Percentiles rank a stretch among this genome's conserved stretches.
Evolutionary conservation across 2,329 filamentous ascomycete species (phyloP).

Genomic region (Pestalotiopsis fici): DNA sequence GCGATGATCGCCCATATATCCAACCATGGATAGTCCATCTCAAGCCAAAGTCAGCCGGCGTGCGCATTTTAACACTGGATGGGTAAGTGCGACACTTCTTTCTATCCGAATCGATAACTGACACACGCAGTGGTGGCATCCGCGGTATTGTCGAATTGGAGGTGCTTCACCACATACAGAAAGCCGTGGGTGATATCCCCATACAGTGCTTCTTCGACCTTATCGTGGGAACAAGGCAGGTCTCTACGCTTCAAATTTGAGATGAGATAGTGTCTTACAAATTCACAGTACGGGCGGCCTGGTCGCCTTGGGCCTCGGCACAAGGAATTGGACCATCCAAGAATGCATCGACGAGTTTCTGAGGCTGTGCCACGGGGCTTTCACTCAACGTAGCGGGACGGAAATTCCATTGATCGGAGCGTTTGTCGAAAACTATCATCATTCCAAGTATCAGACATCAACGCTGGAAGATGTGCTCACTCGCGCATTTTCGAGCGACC

Average conservation of each 20-base stretch:
- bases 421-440: constrained; percentile 26
- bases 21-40: constrained; percentile 14
- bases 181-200: constrained; percentile 35
- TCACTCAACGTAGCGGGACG: constrained; percentile 35
- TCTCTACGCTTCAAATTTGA: not conserved
- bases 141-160: constrained; percentile 46
- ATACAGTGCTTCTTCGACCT: constrained; percentile 50
- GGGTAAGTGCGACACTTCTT: constrained; percentile 34
- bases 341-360: constrained; percentile 39
- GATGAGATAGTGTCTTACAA: not conserved
- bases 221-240: constrained; percentile 43
- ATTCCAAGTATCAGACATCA: constrained; percentile 31
- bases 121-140: constrained; percentile 39
- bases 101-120: constrained; percentile 4
- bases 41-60: constrained; percentile 35
- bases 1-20: not conserved
- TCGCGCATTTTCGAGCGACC: constrained; percentile 28
- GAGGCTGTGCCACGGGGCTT: constrained; percentile 18
- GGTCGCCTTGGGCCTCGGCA: constrained; percentile 40
- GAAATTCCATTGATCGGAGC: constrained; percentile 33
- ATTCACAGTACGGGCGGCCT: constrained; percentile 40
- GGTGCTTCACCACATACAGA: constrained; percentile 26
- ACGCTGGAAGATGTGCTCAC: constrained; percentile 36
- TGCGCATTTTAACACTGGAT: constrained; percentile 40
- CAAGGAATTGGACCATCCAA: constrained; percentile 35